A percentile compares a stretch with the other conserved stretches of the same genome.
These are phyloP conservation scores for Penicillium sp. DNA, from an alignment of 2,329 filamentous ascomycete species.

Conservation along the genomic window DNA sequence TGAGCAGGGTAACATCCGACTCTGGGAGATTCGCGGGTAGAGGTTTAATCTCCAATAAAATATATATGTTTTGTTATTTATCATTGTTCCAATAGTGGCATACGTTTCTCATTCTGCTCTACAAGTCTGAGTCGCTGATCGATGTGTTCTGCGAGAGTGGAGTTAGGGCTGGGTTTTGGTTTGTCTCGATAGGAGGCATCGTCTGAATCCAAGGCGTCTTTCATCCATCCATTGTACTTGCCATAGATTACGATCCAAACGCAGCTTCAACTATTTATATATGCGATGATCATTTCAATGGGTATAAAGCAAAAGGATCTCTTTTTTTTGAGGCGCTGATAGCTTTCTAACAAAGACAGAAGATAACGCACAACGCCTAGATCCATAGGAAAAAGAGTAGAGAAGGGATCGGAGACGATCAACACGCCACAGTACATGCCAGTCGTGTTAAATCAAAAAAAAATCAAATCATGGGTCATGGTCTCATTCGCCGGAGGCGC, in stretches of 20 bases:
- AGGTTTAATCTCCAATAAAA: conserved; percentile 8
- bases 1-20: conserved; percentile 78
- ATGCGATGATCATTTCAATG: not conserved
- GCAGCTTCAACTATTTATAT: not conserved
- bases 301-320: not conserved
- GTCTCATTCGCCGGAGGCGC: conserved; percentile 10
- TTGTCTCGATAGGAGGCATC: too few relatives aligned
- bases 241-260: not conserved
- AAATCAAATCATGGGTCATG: conserved; percentile 7
- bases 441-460: not conserved
- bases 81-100: not conserved
- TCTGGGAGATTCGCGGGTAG: conserved; percentile 83
- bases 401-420: not conserved
- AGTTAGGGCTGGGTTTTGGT: not conserved
- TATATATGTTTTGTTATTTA: conserved; percentile 9
- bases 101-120: not conserved
- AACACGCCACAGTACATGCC: conserved; percentile 6
- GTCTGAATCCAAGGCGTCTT: too few relatives aligned
- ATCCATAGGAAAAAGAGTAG: not conserved
- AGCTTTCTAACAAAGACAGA: not conserved
- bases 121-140: not conserved
- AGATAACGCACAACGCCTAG: conserved; percentile 1
- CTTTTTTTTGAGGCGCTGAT: not conserved
- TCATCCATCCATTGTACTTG: not conserved
- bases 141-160: not conserved